Conservation (phyloP, 2,329 filamentous ascomycete species). For the Scedosporium minutisporum region DNA sequence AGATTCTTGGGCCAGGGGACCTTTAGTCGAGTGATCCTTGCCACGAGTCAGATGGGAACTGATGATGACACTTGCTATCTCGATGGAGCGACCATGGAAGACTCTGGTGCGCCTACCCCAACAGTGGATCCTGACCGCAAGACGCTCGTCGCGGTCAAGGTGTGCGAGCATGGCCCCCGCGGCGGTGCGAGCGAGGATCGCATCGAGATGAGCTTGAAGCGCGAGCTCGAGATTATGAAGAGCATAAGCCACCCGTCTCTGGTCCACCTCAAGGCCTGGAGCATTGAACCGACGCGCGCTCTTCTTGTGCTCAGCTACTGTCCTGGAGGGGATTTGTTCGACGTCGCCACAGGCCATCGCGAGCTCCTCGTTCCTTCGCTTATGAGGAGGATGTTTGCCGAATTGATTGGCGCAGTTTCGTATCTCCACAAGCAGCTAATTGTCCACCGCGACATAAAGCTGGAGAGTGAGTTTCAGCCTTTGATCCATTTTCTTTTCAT, state of each 20-base stretch:
- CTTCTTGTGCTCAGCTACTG: constrained; percentile 86
- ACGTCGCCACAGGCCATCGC: constrained; percentile 68
- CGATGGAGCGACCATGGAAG: constrained; percentile 11
- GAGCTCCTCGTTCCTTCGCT: constrained; percentile 58
- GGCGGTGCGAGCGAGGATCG: constrained; percentile 89
- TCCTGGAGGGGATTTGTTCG: constrained; percentile 89
- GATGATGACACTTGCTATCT: constrained; percentile 33
- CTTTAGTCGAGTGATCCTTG: constrained; percentile 88
- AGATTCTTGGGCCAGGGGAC: constrained; percentile 82
- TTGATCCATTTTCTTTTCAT: constrained; percentile 8
- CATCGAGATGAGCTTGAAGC: constrained; percentile 85
- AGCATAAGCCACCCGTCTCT: constrained; percentile 80
- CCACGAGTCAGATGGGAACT: constrained; percentile 61
- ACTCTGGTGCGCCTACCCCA: constrained; percentile 14
- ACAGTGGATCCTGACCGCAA: constrained; percentile 45
- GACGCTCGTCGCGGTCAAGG: constrained; percentile 85
- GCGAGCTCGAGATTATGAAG: constrained; percentile 90
- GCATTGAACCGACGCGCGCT: constrained; percentile 70
- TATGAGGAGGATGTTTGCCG: constrained; percentile 78
- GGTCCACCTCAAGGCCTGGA: constrained; percentile 87
- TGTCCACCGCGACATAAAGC: constrained; percentile 94
- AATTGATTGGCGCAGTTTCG: constrained; percentile 73
- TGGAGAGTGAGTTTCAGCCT: constrained; percentile 61
- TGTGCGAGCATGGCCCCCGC: constrained; percentile 88
- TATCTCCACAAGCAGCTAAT: constrained; percentile 82